Evolutionary conservation across 106 monocot species (phyloP).

Genomic region (Platanthera guangdongensis): DNA sequence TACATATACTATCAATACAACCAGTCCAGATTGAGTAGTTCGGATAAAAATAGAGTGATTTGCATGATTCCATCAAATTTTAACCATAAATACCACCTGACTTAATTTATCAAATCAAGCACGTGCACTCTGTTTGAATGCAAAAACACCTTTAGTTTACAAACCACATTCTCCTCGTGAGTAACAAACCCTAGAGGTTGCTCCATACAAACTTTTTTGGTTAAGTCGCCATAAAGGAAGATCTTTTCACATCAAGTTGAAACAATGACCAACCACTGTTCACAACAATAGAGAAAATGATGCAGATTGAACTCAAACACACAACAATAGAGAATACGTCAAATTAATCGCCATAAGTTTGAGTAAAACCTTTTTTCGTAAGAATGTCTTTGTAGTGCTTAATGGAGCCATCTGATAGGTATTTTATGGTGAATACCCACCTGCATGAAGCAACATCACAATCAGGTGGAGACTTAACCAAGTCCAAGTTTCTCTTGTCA

Average conservation of each 20-base stretch:
- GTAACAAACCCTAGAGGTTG: neutral
- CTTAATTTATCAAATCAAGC: neutral
- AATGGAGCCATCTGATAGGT: no score
- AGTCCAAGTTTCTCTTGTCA: no score
- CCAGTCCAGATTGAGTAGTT: no score
- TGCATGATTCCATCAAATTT: neutral
- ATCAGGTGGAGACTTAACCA: no score
- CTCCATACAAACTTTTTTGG: neutral
- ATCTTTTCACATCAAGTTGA: no score
- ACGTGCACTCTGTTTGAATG: neutral
- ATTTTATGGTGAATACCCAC: no score
- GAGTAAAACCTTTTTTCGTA: neutral
- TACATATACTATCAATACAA: no score
- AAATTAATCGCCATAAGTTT: neutral
- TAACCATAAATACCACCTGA: neutral
- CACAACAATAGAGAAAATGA: neutral
- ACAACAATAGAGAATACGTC: neutral
- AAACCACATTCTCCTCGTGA: neutral
- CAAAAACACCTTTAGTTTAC: neutral
- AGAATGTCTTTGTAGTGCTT: no score
- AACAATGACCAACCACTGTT: neutral
- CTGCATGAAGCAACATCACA: no score
- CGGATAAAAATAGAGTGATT: neutral
- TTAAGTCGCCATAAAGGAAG: no score
- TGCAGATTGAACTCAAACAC: neutral